Percentiles rank a stretch among this genome's conserved stretches.
phyloP scores from a whole-genome alignment of 192 early-diverging fungal species.

The Coemansia sp. region DNA sequence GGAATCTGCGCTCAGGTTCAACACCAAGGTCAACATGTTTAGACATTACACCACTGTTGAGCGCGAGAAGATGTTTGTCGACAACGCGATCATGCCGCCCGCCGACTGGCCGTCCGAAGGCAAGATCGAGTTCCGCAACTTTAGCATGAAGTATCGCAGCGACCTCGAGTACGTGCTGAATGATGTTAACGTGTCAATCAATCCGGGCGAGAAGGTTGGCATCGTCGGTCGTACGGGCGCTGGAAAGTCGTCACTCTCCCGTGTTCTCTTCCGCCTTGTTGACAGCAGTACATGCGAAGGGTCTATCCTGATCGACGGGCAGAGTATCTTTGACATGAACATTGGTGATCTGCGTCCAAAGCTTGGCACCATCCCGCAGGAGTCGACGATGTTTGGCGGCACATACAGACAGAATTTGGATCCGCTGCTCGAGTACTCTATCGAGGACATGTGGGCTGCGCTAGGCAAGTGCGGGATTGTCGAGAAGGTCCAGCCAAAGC shows the following conservation, averaged over 20 bases:
- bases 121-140: conserved; percentile 58
- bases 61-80: conserved; percentile 39
- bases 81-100: conserved; percentile 53
- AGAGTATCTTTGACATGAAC: conserved; percentile 65
- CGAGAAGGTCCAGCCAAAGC: conserved; percentile 1
- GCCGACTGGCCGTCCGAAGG: conserved; percentile 68
- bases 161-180: conserved; percentile 46
- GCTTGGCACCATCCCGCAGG: conserved; percentile 71
- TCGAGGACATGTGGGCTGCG: conserved; percentile 70
- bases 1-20: conserved; percentile 13
- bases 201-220: conserved; percentile 60
- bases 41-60: conserved; percentile 32
- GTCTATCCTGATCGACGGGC: conserved; percentile 68
- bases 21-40: conserved; percentile 23
- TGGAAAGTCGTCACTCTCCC: conserved; percentile 72
- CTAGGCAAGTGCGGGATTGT: conserved; percentile 40
- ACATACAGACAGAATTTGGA: conserved; percentile 80
- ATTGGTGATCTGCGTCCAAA: conserved; percentile 51
- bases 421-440: conserved; percentile 67
- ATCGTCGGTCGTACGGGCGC: conserved; percentile 74
- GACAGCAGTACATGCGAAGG: conserved; percentile 50
- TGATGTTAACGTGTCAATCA: conserved; percentile 23
- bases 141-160: conserved; percentile 60
- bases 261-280: conserved; percentile 73
- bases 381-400: conserved; percentile 67